These are phyloP conservation scores for Boletus fagicola DNA, from an alignment of 768 basidiomycete species.

Conservation along the genomic window DNA sequence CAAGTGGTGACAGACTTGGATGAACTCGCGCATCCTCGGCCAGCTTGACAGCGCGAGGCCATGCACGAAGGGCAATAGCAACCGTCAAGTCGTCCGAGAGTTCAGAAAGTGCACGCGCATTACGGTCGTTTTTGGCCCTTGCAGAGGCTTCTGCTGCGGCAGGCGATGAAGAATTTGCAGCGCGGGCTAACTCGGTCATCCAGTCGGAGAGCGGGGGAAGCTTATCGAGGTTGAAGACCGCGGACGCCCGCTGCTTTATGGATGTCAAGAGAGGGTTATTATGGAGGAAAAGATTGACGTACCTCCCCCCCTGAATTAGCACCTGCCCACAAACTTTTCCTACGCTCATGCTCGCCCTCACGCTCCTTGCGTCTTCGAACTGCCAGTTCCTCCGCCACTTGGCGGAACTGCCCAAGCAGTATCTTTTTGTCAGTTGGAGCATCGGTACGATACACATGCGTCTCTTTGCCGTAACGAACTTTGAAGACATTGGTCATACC, in stretches of 20 bases:
- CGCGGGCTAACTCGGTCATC: slow-evolving; percentile 66
- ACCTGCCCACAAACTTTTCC: slow-evolving; percentile 69
- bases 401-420: slow-evolving; percentile 81
- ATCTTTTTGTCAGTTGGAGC: slow-evolving; percentile 79
- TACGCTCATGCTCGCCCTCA: slow-evolving; percentile 87
- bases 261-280: background rate
- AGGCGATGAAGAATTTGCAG: slow-evolving; percentile 41
- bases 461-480: slow-evolving; percentile 89
- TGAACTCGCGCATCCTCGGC: slow-evolving; percentile 83
- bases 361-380: slow-evolving; percentile 89
- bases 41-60: slow-evolving; percentile 81
- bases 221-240: slow-evolving; percentile 35
- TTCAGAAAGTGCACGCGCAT: slow-evolving; percentile 84
- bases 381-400: slow-evolving; percentile 88
- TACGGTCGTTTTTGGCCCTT: slow-evolving; percentile 76
- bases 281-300: slow-evolving; percentile 14
- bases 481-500: slow-evolving; percentile 97
- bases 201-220: slow-evolving; percentile 71
- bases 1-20: slow-evolving; percentile 59
- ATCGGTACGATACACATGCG: slow-evolving; percentile 90
- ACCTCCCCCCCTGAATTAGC: slow-evolving; percentile 45
- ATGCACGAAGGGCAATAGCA: slow-evolving; percentile 83
- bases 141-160: slow-evolving; percentile 42
- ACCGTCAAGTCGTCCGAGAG: slow-evolving; percentile 92
- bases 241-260: slow-evolving; percentile 32